Base-by-base conservation (phyloP, 371 early-diverging fungal species). In the Basidiobolus meristosporus region DNA sequence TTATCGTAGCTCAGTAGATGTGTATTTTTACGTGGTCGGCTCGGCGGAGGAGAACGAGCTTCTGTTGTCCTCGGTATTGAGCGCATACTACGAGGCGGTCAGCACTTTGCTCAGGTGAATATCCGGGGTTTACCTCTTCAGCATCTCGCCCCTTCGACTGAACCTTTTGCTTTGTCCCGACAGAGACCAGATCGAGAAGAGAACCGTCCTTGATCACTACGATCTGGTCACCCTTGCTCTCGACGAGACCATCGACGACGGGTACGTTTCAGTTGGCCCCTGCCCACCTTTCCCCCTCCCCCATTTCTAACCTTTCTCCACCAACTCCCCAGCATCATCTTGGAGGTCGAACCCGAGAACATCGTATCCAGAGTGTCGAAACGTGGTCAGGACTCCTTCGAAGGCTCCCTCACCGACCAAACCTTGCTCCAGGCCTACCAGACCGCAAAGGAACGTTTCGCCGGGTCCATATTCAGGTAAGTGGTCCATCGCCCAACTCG, bases 211-310 rank as follows among this genome's bases (percentile, higher is more conserved):
- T 47, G 92, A 92, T 56, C 79, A 86, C 60, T 62, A 86, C 41
- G 97, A 96, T 59, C 58, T 86, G 34, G 83, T 87, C 1, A 75
- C 84, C 22, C 69, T 96, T 28, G 85, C 86, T 9, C 54, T 96
- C 42, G 97, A 96, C 60, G 97, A 96, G 53, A 78, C 83, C 23
- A 81, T 96, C 18, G 97, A 96, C 57, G 88, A 86, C 47, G 97
- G 97, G 85, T 85, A 64, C 54, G 56, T 30, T 14, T 42, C 36
- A 16, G n/a, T 10, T 30, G n/a, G 15, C 19, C 36, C 18, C 7
- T 14, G n/a, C 33, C 17, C 15, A 29, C 20, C 2, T 33, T 34
- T 10, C 20, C 19, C 18, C 26, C 36, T 20, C 31, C 23, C 12
- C 9, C 26, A 26, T 26, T 5, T 5, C 26, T 26, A 9, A 26